A percentile compares a stretch with the other conserved stretches of the same genome.
Evolutionary conservation across 352 stramenopile species (phyloP).

Genomic region (Peronospora farinosa): DNA sequence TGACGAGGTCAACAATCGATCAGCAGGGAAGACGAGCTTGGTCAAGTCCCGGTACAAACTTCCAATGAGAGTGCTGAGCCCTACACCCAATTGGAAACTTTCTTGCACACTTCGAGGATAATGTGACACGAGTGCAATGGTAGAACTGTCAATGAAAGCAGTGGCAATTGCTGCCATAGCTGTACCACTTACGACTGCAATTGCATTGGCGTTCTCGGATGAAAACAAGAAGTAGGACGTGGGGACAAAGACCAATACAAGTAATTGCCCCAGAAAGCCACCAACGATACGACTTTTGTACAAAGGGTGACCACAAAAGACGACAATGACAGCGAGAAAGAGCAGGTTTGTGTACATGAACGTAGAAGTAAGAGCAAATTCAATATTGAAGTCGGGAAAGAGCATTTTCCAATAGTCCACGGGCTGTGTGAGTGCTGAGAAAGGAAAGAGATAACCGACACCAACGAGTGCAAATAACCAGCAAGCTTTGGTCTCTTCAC

Average conservation of each 20-base stretch:
- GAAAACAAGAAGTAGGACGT: conserved; percentile 70
- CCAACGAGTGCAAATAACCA: conserved; percentile 68
- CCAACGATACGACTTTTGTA: conserved; percentile 75
- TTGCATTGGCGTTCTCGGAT: conserved; percentile 55
- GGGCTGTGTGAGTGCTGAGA: conserved; percentile 84
- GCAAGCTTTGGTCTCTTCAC: conserved; percentile 47
- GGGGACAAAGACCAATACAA: conserved; percentile 69
- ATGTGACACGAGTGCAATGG: conserved; percentile 75
- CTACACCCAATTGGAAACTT: conserved; percentile 78
- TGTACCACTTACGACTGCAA: conserved; percentile 62
- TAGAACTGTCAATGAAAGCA: conserved; percentile 77
- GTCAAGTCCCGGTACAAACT: conserved; percentile 79
- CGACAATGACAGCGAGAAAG: conserved; percentile 61
- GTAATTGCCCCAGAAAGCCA: conserved; percentile 64
- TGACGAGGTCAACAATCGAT: conserved; percentile 57
- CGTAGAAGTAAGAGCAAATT: conserved; percentile 75
- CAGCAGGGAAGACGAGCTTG: conserved; percentile 65
- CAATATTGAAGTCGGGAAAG: conserved; percentile 84
- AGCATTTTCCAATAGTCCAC: conserved; percentile 85
- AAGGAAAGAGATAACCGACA: conserved; percentile 82
- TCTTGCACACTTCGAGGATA: conserved; percentile 74
- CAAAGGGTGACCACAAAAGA: conserved; percentile 51
- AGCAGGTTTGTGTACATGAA: conserved; percentile 83
- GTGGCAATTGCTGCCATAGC: conserved; percentile 63
- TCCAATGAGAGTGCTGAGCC: conserved; percentile 72